A percentile compares a stretch with the other conserved stretches of the same genome.
Conservation (phyloP, 768 basidiomycete genomes). For the Strobilomyces echinocephalus region DNA sequence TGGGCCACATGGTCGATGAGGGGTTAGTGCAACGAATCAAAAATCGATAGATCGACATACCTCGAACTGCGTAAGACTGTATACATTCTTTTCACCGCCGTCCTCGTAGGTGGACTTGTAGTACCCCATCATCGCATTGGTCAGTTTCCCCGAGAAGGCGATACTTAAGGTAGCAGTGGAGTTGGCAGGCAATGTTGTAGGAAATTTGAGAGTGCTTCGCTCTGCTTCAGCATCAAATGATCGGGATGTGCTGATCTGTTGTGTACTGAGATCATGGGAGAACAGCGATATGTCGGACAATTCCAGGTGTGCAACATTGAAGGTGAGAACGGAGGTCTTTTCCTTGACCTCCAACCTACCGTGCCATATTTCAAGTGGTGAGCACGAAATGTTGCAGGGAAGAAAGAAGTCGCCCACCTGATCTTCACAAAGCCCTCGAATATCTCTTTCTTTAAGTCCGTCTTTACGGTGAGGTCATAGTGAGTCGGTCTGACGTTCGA, state of each 20-base stretch:
- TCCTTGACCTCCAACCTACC: conserved; percentile 58
- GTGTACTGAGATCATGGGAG: conserved; percentile 48
- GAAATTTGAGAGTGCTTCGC: conserved; percentile 58
- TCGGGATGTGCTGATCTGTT: conserved; percentile 43
- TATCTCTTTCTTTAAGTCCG: conserved; percentile 70
- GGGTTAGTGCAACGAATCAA: not conserved
- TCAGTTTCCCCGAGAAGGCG: conserved; percentile 64
- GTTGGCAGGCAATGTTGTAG: conserved; percentile 55
- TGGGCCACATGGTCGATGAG: conserved; percentile 42
- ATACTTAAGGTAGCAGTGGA: conserved; percentile 69
- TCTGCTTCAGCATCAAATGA: conserved; percentile 59
- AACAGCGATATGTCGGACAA: conserved; percentile 54
- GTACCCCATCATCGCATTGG: conserved; percentile 75
- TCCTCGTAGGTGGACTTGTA: conserved; percentile 66
- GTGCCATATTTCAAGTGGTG: not conserved
- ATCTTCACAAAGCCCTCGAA: conserved; percentile 78
- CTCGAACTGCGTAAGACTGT: conserved; percentile 88
- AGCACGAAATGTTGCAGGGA: not conserved
- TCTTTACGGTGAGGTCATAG: conserved; percentile 75
- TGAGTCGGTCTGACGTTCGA: conserved; percentile 63
- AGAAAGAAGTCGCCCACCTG: conserved; percentile 39
- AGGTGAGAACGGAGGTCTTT: conserved; percentile 55
- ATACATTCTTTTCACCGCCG: conserved; percentile 59
- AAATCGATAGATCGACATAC: conserved; percentile 30
- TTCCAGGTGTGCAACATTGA: conserved; percentile 61